Evolutionary conservation across 164 flowering plant genomes (phyloP).

Genomic region (Platanus orientalis): DNA sequence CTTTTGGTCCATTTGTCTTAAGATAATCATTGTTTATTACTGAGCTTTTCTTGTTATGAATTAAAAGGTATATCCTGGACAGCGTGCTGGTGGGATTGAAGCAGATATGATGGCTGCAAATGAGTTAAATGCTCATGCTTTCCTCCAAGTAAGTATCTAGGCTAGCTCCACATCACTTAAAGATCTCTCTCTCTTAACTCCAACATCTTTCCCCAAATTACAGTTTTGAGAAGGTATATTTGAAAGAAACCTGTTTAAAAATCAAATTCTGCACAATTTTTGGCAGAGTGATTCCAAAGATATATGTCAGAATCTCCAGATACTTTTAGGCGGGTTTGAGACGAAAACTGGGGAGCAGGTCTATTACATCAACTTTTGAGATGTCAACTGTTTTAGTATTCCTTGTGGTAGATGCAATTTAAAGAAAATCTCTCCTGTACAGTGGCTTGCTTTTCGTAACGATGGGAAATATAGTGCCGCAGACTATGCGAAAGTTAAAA

Average conservation of each 20-base stretch:
- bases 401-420: conserved; percentile 4
- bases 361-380: conserved; percentile 11
- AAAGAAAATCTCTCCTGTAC: conserved; percentile 21
- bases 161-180: not conserved
- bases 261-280: conserved; percentile 5
- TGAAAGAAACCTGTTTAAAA: not conserved
- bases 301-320: conserved; percentile 49
- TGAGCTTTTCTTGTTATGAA: conserved; percentile 1
- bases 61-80: conserved; percentile 96
- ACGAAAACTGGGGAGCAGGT: conserved; percentile 96
- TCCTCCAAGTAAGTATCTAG: conserved; percentile 59
- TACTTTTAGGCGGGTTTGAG: conserved; percentile 90
- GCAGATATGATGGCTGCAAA: conserved; percentile 99
- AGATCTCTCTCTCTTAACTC: not conserved
- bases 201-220: not conserved
- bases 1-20: not conserved
- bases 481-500: conserved; percentile 68
- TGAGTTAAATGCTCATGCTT: conserved; percentile 75
- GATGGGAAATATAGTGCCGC: conserved; percentile 86
- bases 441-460: conserved; percentile 96
- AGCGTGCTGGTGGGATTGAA: conserved; percentile 70
- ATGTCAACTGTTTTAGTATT: conserved; percentile 5
- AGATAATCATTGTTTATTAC: not conserved
- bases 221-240: not conserved
- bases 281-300: conserved; percentile 56